Conservation (phyloP, 768 basidiomycete genomes). For the Russula olivacea region DNA sequence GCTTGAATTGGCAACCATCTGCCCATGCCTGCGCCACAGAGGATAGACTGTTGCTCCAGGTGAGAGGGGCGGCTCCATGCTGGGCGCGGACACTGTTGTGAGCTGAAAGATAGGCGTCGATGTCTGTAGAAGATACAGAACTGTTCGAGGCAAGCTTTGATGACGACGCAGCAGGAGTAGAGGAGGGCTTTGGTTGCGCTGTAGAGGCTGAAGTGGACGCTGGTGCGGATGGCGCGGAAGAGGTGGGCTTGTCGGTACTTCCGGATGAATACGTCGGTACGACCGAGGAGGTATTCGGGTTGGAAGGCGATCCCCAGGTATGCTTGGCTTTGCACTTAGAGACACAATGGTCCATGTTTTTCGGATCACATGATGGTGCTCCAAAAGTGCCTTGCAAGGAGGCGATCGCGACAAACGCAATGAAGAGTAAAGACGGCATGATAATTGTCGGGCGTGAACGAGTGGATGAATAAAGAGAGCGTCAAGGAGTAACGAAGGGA, state of each 20-base stretch:
- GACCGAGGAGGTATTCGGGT: too few relatives aligned
- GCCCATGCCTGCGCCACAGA: slow-evolving; percentile 67
- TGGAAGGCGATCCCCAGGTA: neutral
- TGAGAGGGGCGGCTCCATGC: slow-evolving; percentile 58
- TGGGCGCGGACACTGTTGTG: slow-evolving; percentile 60
- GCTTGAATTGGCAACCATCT: slow-evolving; percentile 57
- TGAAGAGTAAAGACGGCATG: slow-evolving; percentile 28
- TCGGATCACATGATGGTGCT: slow-evolving; percentile 11
- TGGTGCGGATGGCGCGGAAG: too few relatives aligned
- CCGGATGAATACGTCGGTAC: too few relatives aligned
- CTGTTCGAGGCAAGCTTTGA: slow-evolving; percentile 5
- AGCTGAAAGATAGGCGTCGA: slow-evolving; percentile 45
- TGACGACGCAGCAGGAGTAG: slow-evolving; percentile 4
- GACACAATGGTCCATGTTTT: slow-evolving; percentile 8
- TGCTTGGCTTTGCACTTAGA: slow-evolving; percentile 18
- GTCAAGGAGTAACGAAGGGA: slow-evolving; percentile 19
- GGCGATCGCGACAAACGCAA: slow-evolving; percentile 22
- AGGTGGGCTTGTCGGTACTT: too few relatives aligned
- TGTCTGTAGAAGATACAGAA: slow-evolving; percentile 40
- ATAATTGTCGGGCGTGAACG: slow-evolving; percentile 18
- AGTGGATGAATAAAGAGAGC: slow-evolving; percentile 25
- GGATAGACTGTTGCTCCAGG: slow-evolving; percentile 58
- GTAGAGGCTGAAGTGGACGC: neutral
- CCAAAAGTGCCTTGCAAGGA: slow-evolving; percentile 11
- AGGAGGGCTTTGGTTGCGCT: too few relatives aligned